Conservation (phyloP, 1,284 basidiomycete species). For the Xanthoconium separans region DNA sequence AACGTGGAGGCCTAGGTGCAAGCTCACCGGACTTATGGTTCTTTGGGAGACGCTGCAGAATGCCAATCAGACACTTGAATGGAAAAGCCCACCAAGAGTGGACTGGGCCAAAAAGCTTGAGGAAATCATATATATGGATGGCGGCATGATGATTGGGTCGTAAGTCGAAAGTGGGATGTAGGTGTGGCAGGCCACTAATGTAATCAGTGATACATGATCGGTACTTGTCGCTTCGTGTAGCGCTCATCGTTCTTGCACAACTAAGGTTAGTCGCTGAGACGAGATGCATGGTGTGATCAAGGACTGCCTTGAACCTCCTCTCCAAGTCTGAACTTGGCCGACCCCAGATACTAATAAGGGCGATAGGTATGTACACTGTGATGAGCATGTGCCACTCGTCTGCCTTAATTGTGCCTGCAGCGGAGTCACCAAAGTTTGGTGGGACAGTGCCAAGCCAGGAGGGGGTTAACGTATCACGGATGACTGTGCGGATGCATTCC, state of each 20-base stretch:
- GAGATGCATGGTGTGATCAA: conserved; percentile 16
- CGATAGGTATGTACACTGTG: conserved; percentile 34
- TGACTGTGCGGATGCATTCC: conserved; percentile 15
- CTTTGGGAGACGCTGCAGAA: too few relatives aligned
- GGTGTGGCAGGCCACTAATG: too few relatives aligned
- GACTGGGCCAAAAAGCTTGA: too few relatives aligned
- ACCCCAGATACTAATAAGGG: conserved; percentile 23
- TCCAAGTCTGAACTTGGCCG: neutral
- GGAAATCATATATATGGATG: too few relatives aligned
- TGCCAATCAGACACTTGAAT: too few relatives aligned
- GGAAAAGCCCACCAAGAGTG: too few relatives aligned
- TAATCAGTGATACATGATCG: neutral
- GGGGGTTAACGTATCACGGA: conserved; percentile 25
- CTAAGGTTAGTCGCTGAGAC: conserved; percentile 11
- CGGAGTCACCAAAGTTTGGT: conserved; percentile 29
- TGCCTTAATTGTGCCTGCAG: conserved; percentile 33
- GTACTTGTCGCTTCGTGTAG: neutral
- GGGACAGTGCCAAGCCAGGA: conserved; percentile 33
- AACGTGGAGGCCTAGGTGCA: too few relatives aligned
- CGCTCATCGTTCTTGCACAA: conserved; percentile 4
- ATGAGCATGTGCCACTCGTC: conserved; percentile 34
- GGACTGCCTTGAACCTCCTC: neutral
- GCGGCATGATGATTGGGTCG: too few relatives aligned
- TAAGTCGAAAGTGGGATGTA: too few relatives aligned
- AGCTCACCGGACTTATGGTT: too few relatives aligned